These are phyloP conservation scores for Fonsecaea nubica DNA, from an alignment of 2,329 filamentous ascomycete species.

Conservation along the genomic window DNA sequence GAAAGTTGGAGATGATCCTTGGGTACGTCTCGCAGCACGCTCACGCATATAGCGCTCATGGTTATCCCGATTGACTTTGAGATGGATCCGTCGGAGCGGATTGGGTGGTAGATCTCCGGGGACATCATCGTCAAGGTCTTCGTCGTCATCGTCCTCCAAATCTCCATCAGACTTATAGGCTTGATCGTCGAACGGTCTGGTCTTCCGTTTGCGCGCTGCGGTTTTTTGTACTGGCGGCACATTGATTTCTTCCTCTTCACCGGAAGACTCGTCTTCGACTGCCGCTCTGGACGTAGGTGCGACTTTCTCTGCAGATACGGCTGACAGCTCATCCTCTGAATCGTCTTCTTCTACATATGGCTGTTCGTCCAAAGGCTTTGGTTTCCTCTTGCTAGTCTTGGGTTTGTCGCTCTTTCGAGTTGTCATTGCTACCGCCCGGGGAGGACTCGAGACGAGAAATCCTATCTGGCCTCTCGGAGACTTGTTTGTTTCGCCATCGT, in stretches of 20 bases:
- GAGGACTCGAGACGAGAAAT: neutral
- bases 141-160: slow-evolving; percentile 3
- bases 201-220: neutral
- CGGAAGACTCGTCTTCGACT: neutral
- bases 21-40: neutral
- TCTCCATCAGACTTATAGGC: neutral
- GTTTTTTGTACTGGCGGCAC: neutral
- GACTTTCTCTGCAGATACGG: neutral
- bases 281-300: neutral
- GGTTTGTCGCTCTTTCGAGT: neutral
- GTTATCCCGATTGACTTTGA: neutral
- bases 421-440: neutral
- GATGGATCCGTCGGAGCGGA: neutral
- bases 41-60: neutral
- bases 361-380: neutral
- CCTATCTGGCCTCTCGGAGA: neutral
- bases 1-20: neutral
- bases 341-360: neutral
- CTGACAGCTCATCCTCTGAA: neutral
- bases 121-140: slow-evolving; percentile 1
- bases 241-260: neutral
- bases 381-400: neutral
- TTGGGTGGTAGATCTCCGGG: neutral
- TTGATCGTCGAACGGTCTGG: neutral
- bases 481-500: neutral